Evolutionary conservation across 352 stramenopile species (phyloP).

Genomic region (Pythium scleroteichum): DNA sequence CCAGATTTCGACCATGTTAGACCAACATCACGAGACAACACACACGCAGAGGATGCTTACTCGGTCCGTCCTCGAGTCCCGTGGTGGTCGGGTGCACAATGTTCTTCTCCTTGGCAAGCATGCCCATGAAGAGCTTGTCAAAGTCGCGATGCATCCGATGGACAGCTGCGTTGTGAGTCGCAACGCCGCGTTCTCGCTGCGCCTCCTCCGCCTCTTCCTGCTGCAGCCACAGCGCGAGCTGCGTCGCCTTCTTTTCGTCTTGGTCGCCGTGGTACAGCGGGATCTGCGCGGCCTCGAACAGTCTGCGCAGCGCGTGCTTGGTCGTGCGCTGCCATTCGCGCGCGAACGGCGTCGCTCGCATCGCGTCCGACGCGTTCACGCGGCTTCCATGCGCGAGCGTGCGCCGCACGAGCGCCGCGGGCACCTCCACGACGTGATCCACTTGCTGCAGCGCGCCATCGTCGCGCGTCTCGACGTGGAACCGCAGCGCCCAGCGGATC

Average conservation of each 20-base stretch:
- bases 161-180: slow-evolving; percentile 42
- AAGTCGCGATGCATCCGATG: slow-evolving; percentile 54
- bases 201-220: slow-evolving; percentile 41
- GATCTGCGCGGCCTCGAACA: slow-evolving; percentile 63
- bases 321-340: slow-evolving; percentile 70
- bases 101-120: slow-evolving; percentile 75
- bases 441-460: slow-evolving; percentile 13
- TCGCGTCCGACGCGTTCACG: slow-evolving; percentile 34
- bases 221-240: slow-evolving; percentile 53
- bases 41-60: slow-evolving; percentile 12
- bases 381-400: slow-evolving; percentile 47
- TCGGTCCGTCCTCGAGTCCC: slow-evolving; percentile 62
- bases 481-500: slow-evolving; percentile 54
- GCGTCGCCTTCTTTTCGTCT: slow-evolving; percentile 23
- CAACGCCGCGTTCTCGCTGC: slow-evolving; percentile 38
- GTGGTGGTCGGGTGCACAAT: slow-evolving; percentile 74
- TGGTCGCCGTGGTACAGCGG: slow-evolving; percentile 29
- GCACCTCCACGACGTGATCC: slow-evolving; percentile 55
- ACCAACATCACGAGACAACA: neutral
- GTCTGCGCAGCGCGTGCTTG: slow-evolving; percentile 54
- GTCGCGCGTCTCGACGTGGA: slow-evolving; percentile 41
- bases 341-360: slow-evolving; percentile 49
- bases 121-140: slow-evolving; percentile 53
- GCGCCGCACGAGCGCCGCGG: slow-evolving; percentile 46
- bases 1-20: slow-evolving; percentile 1